Base-by-base conservation (phyloP, 176 grass and related monocot genomes). In the Otatea glauca region DNA sequence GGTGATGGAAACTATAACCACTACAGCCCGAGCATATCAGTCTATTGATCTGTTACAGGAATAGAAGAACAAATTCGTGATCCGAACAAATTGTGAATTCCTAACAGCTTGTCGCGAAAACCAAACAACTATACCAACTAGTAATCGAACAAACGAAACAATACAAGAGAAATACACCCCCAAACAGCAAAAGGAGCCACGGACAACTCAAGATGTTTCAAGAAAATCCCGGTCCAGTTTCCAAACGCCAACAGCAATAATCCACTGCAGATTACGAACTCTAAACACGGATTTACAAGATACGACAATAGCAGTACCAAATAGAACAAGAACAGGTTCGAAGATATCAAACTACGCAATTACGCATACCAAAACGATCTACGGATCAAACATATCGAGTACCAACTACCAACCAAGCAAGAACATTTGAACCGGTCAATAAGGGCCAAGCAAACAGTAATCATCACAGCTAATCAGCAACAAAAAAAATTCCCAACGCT, bases 41-140 rank as follows among this genome's bases (percentile, higher is more conserved):
- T 4, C 23, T 43, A 12, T 23, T 14, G 70, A 87, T 87, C 77
- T 66, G 61, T 66, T 23, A 81, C 20, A 44, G 18, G 24, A 58
- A 59, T 18, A 75, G 24, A 45, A n/a, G 39, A 75, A 47, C 61
- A 24, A 65, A 80, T 29, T 64, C 17, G 69, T 45, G 32, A 47
- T 34, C 38, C 62, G 12, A 59, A 58, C 43, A 56, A 74, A 13
- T 18, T 24, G 58, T 53, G 67, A 64, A 51, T 32, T 73, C 3
- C 23, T 70, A 42, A 17, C 39, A 72, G 39, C 61, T 60, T 60
- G n/a, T 17, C 27, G 14, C 35, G 7, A 27, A 51, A 55, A 0
- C 5, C 66, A 29, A 72, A 72, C 5, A 72, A 8, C 53, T 74
- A 47, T 5, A 34, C 24, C 51, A 14, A 16, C 25, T 20, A 47